Conservation (phyloP, 2,329 filamentous ascomycete genomes). For the Epicoccum sorghinum region DNA sequence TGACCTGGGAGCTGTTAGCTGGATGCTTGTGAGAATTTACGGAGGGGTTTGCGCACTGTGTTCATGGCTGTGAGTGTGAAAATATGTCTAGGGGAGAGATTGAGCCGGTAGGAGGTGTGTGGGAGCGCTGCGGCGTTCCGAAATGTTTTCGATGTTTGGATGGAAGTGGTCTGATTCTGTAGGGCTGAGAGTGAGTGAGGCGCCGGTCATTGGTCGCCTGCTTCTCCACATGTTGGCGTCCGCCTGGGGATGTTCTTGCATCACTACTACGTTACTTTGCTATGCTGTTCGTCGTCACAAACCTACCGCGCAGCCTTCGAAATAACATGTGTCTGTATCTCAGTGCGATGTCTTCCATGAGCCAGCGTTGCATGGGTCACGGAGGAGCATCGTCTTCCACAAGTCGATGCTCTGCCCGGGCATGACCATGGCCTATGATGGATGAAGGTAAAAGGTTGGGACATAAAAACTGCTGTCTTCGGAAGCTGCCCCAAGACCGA, state of each 20-base stretch:
- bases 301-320: no score
- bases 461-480: neutral
- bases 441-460: no score
- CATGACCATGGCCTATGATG: no score
- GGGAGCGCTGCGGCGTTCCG: constrained; percentile 6
- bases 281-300: neutral
- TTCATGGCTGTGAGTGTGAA: constrained; percentile 51
- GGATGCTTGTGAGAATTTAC: neutral
- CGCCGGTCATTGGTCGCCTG: constrained; percentile 22
- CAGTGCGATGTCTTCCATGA: no score
- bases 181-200: constrained; percentile 5
- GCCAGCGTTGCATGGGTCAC: no score
- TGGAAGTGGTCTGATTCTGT: constrained; percentile 41
- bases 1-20: constrained; percentile 53
- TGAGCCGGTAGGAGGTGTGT: neutral
- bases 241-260: no score
- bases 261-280: neutral
- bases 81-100: neutral
- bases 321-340: no score
- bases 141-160: constrained; percentile 26
- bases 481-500: no score
- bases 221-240: no score
- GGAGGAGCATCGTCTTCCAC: no score
- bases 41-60: constrained; percentile 51
- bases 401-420: no score